Conservation (phyloP, 139 green algal genomes). For the Microglena sp. region DNA sequence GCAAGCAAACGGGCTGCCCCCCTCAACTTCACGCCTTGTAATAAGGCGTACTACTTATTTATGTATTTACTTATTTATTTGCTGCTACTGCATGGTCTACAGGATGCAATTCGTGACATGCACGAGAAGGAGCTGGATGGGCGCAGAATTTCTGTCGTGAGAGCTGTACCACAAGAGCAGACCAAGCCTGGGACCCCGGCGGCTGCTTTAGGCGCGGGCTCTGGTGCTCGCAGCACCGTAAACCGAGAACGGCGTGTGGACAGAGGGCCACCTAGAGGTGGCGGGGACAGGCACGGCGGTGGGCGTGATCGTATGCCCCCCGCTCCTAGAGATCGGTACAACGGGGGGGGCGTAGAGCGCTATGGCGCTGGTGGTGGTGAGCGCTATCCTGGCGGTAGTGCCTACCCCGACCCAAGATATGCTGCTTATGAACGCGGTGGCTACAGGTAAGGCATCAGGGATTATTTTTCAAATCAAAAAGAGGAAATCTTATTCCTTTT, state of each 20-base stretch:
- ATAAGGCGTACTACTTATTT: too few relatives aligned
- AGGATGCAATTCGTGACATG: slow-evolving; percentile 55
- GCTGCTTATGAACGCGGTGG: slow-evolving; percentile 4
- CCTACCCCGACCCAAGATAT: slow-evolving; percentile 2
- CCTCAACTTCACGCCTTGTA: too few relatives aligned
- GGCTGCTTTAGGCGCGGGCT: slow-evolving; percentile 32
- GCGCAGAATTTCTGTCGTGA: slow-evolving; percentile 58
- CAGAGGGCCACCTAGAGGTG: not conserved
- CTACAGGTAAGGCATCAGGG: not conserved
- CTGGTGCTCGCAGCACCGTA: not conserved
- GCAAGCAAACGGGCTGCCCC: too few relatives aligned
- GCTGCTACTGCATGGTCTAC: too few relatives aligned
- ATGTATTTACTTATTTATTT: too few relatives aligned
- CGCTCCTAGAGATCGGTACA: not conserved
- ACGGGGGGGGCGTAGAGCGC: too few relatives aligned
- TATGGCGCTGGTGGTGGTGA: not conserved
- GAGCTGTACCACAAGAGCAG: slow-evolving; percentile 58
- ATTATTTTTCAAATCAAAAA: too few relatives aligned
- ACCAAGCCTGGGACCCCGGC: slow-evolving; percentile 60
- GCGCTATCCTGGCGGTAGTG: not conserved
- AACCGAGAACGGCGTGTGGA: slow-evolving; percentile 9
- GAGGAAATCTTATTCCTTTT: too few relatives aligned
- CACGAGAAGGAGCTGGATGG: slow-evolving; percentile 67
- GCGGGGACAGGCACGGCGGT: not conserved
- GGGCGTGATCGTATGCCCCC: not conserved